A percentile compares a stretch with the other conserved stretches of the same genome.
Evolutionary conservation across 78 protist genomes (phyloP).

Genomic region (Neovahlkampfia damariscottae): DNA sequence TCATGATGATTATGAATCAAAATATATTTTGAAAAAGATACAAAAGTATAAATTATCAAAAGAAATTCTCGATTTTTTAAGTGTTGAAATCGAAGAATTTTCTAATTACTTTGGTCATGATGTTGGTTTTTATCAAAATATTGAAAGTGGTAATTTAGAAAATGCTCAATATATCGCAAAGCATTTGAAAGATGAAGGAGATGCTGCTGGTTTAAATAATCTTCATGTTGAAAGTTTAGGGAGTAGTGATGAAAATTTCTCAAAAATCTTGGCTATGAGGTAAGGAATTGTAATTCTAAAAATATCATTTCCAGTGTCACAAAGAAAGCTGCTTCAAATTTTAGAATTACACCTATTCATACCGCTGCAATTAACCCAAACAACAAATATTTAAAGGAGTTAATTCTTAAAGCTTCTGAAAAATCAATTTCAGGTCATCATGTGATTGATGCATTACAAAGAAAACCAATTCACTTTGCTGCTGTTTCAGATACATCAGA

Average conservation of each 20-base stretch:
- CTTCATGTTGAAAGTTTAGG: not conserved
- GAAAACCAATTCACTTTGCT: constrained; percentile 14
- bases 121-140: not conserved
- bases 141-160: not conserved
- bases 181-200: not conserved
- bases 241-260: no score
- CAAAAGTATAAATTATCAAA: not conserved
- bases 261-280: not conserved
- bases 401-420: no score
- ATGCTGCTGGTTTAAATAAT: not conserved
- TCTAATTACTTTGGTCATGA: not conserved
- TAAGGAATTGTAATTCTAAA: not conserved
- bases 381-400: not conserved
- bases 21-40: not conserved
- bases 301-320: not conserved
- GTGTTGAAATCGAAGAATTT: not conserved
- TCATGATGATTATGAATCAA: not conserved
- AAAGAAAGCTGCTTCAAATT: not conserved
- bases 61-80: not conserved
- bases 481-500: not conserved
- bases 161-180: not conserved
- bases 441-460: not conserved
- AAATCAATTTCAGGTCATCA: not conserved
- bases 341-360: not conserved
- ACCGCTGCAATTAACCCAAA: not conserved